Percentiles rank a stretch among this genome's conserved stretches.
phyloP scores from a whole-genome alignment of 2,329 filamentous ascomycete species.

The Sporothrix pallida region DNA sequence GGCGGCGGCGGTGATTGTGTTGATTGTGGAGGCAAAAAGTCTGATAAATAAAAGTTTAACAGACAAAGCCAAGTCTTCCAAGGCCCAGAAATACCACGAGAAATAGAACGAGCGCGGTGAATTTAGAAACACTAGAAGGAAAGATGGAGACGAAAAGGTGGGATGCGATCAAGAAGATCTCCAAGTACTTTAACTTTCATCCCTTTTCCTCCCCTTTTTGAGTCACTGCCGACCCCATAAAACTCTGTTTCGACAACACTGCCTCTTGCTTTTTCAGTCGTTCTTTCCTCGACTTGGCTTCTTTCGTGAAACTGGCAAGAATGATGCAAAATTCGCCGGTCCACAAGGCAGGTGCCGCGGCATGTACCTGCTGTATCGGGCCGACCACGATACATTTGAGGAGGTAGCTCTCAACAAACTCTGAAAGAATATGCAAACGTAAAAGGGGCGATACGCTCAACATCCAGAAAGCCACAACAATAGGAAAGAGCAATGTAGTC shows the following conservation, averaged over 20 bases:
- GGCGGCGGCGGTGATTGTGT: neutral
- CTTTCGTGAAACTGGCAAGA: neutral
- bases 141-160: neutral
- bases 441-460: neutral
- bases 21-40: neutral
- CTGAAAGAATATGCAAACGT: neutral
- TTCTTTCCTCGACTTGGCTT: neutral
- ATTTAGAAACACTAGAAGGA: too few species aligned
- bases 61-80: neutral
- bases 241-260: neutral
- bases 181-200: neutral
- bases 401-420: neutral
- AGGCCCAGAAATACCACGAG: slow-evolving; percentile 1
- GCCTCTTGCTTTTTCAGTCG: neutral
- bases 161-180: too few species aligned
- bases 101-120: neutral
- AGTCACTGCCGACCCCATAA: neutral
- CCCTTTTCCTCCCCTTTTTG: neutral
- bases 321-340: neutral
- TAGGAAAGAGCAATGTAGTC: too few species aligned
- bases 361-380: slow-evolving; percentile 7
- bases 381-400: neutral
- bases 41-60: neutral
- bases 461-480: neutral
- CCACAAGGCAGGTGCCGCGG: neutral